Evolutionary conservation across 1,284 basidiomycete genomes (phyloP).

Genomic region (Fomitopsis palustris): DNA sequence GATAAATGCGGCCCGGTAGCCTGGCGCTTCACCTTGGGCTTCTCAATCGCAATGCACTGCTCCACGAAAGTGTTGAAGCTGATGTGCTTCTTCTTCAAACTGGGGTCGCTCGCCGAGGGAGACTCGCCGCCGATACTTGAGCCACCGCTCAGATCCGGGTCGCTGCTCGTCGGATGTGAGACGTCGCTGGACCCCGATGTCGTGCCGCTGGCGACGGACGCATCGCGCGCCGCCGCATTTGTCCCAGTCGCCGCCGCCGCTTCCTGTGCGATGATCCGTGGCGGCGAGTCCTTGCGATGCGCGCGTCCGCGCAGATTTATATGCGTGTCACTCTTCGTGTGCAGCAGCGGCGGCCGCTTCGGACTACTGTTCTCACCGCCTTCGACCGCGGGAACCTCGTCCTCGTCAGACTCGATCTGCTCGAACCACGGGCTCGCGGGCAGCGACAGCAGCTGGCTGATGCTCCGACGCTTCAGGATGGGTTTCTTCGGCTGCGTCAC

Average conservation of each 20-base stretch:
- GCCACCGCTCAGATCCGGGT: conserved; percentile 38
- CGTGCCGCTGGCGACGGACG: conserved; percentile 9
- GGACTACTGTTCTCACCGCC: conserved; percentile 25
- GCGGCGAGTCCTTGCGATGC: conserved; percentile 66
- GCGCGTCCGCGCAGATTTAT: conserved; percentile 55
- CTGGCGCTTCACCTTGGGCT: conserved; percentile 40
- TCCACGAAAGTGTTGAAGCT: conserved; percentile 98
- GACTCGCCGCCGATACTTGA: conserved; percentile 19
- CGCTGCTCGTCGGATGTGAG: conserved; percentile 28
- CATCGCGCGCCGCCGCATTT: not conserved
- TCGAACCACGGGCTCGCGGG: conserved; percentile 56
- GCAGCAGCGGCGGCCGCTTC: conserved; percentile 57
- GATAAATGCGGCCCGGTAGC: conserved; percentile 14
- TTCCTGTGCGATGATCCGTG: conserved; percentile 42
- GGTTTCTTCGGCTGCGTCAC: conserved; percentile 61
- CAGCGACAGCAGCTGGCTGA: conserved; percentile 82
- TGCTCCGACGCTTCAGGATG: conserved; percentile 94
- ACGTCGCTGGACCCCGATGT: conserved; percentile 24
- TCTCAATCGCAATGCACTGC: conserved; percentile 94
- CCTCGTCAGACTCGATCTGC: conserved; percentile 35
- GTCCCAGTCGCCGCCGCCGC: conserved; percentile 2
- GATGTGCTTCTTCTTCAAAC: conserved; percentile 76
- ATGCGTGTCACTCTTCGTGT: conserved; percentile 84
- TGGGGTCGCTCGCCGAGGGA: conserved; percentile 8
- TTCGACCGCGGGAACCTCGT: conserved; percentile 27